A percentile compares a stretch with the other conserved stretches of the same genome.
phyloP scores from a whole-genome alignment of 75 land plant genomes.

The Sequoiadendron giganteum region DNA sequence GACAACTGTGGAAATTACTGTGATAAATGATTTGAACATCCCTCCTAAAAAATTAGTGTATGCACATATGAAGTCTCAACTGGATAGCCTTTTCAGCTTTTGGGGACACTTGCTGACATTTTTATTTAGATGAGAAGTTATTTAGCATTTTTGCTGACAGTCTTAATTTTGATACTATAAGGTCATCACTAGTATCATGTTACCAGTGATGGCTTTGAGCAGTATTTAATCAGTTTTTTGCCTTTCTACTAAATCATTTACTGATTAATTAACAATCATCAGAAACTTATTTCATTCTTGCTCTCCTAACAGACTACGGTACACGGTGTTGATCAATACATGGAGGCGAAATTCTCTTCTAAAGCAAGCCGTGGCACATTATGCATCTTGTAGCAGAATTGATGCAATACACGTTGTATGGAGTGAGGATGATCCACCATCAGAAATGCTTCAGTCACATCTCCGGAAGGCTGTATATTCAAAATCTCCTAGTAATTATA shows the following conservation, averaged over 20 bases:
- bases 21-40: neutral
- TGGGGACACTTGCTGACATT: neutral
- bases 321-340: conserved; percentile 84
- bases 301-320: conserved; percentile 52
- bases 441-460: conserved; percentile 35
- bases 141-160: neutral
- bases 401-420: conserved; percentile 92
- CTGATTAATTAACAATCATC: neutral
- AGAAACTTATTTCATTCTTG: neutral
- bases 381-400: conserved; percentile 66
- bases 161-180: neutral
- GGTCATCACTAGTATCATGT: neutral
- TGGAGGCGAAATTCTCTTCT: conserved; percentile 89
- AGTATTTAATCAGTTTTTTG: conserved; percentile 3
- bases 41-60: neutral
- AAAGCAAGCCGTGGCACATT: conserved; percentile 80
- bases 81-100: neutral
- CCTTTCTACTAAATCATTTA: neutral
- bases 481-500: conserved; percentile 32
- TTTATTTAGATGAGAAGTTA: neutral
- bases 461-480: conserved; percentile 25
- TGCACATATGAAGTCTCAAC: neutral
- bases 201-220: neutral
- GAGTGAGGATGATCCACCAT: conserved; percentile 89
- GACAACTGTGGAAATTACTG: neutral